A percentile compares a stretch with the other conserved stretches of the same genome.
Conservation (phyloP, 2,329 filamentous ascomycete genomes). For the Rutstroemia sp. region DNA sequence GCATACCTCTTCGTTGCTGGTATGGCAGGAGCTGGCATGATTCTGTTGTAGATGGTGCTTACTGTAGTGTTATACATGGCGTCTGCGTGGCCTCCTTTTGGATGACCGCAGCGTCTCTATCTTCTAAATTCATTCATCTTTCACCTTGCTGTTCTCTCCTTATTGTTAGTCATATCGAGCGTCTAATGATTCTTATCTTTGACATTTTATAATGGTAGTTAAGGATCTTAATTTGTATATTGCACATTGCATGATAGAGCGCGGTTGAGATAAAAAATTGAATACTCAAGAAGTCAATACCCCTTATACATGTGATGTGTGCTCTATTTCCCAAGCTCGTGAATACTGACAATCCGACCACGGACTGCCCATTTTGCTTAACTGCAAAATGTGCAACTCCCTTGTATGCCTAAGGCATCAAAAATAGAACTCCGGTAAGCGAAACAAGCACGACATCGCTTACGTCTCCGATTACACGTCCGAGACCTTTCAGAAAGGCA, state of each 20-base stretch:
- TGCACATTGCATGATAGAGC: conserved; percentile 4
- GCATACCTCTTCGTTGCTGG: conserved; percentile 42
- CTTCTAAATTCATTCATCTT: neutral
- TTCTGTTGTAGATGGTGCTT: conserved; percentile 41
- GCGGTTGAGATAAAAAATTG: neutral
- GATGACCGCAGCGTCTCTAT: neutral
- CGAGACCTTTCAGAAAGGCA: neutral
- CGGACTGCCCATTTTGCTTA: too few relatives aligned
- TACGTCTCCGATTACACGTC: conserved; percentile 1
- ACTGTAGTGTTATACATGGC: neutral
- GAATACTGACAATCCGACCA: neutral
- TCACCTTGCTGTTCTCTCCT: neutral
- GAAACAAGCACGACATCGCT: conserved; percentile 5
- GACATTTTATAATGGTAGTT: neutral
- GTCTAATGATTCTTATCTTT: neutral
- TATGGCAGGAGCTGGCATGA: conserved; percentile 45
- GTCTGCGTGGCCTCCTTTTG: neutral
- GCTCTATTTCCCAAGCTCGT: neutral
- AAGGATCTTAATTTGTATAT: conserved; percentile 8
- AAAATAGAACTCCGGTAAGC: neutral
- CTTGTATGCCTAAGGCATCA: neutral
- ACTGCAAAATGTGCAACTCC: neutral
- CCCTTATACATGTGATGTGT: neutral
- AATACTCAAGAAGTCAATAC: neutral
- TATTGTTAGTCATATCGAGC: neutral